Conservation (phyloP, 257 asterid species). For the Petunia secreta region DNA sequence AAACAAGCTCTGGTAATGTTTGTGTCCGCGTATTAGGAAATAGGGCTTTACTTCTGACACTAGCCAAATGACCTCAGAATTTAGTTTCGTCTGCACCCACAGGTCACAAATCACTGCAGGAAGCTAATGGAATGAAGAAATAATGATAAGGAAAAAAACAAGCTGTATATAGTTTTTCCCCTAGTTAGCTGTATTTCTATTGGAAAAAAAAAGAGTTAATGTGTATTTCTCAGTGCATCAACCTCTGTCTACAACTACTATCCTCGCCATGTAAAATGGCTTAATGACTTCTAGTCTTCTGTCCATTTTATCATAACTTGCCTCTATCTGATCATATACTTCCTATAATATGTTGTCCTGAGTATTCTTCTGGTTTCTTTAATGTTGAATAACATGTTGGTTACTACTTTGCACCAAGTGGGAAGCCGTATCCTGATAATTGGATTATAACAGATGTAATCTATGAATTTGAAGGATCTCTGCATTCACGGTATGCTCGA, state of each 20-base stretch:
- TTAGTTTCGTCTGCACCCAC: no score
- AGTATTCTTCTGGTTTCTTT: constrained; percentile 34
- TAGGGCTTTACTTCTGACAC: no score
- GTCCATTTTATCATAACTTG: background rate
- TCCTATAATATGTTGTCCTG: background rate
- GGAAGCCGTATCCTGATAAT: constrained; percentile 99
- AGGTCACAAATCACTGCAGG: no score
- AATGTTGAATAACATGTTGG: constrained; percentile 73
- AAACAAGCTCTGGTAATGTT: no score
- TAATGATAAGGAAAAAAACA: constrained; percentile 1
- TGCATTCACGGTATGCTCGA: constrained; percentile 70
- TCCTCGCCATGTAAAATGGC: background rate
- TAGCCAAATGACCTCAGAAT: no score
- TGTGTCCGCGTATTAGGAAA: no score
- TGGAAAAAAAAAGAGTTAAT: no score
- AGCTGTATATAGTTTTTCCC: background rate
- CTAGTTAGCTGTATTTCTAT: background rate
- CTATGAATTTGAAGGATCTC: constrained; percentile 87
- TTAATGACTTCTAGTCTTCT: constrained; percentile 9
- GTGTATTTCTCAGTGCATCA: background rate
- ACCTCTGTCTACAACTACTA: constrained; percentile 8
- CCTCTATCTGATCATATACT: constrained; percentile 12
- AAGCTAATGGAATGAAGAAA: constrained; percentile 1
- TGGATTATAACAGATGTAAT: constrained; percentile 93
- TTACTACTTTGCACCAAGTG: constrained; percentile 98